A percentile compares a stretch with the other conserved stretches of the same genome.
Evolutionary conservation across 1,139 yeast species (phyloP).

Genomic region (Pichia sorboxylosa): DNA sequence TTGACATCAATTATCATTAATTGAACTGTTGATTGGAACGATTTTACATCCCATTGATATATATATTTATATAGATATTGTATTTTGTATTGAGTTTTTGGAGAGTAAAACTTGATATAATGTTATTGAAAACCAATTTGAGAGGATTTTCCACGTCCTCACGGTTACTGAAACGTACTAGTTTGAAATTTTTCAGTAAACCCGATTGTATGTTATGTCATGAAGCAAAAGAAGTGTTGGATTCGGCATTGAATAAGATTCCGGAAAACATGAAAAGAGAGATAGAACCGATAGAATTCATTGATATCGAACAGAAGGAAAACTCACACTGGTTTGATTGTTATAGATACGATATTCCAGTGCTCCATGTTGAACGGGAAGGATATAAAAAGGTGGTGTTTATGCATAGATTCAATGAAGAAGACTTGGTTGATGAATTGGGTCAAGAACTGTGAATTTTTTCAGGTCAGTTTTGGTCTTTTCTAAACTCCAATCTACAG

Average conservation of each 20-base stretch:
- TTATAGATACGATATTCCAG: constrained; percentile 85
- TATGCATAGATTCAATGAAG: constrained; percentile 64
- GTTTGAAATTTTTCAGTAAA: constrained; percentile 61
- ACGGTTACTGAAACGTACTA: no score
- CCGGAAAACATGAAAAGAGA: constrained; percentile 5
- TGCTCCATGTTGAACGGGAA: constrained; percentile 54
- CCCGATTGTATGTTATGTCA: constrained; percentile 71
- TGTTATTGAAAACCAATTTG: no score
- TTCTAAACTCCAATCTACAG: no score
- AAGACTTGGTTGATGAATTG: constrained; percentile 41
- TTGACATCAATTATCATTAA: no score
- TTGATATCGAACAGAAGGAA: constrained; percentile 61
- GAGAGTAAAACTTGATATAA: no score
- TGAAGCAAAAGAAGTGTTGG: constrained; percentile 49
- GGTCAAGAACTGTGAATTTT: constrained; percentile 18
- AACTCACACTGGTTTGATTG: constrained; percentile 68
- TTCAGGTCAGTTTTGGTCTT: neutral
- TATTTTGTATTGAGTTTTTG: no score
- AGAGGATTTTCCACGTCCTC: no score
- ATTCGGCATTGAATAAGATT: constrained; percentile 28
- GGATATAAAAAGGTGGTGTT: constrained; percentile 43
- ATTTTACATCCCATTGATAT: no score
- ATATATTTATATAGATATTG: no score
- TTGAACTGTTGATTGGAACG: no score
- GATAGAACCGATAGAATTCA: constrained; percentile 30